These are phyloP conservation scores for Sphenostylis stenocarpa DNA, from an alignment of 306 rosid species.

Conservation along the genomic window DNA sequence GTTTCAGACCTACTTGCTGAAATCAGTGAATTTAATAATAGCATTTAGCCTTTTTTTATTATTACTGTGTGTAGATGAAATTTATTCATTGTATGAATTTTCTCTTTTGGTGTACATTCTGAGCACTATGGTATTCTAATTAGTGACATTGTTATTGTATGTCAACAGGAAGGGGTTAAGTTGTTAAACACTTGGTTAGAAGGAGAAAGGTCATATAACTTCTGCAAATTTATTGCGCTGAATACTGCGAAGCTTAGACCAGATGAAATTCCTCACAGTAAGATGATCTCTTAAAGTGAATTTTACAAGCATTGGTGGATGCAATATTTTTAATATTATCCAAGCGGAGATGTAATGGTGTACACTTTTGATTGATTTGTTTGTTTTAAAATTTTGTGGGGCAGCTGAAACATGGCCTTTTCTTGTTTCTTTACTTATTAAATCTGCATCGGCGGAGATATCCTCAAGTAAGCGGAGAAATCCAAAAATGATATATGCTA, in stretches of 20 bases:
- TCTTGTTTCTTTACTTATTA: slow-evolving; percentile 62
- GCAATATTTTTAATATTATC: slow-evolving; percentile 18
- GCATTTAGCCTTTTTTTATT: neutral
- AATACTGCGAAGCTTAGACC: slow-evolving; percentile 70
- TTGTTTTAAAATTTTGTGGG: slow-evolving; percentile 16
- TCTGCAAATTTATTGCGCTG: slow-evolving; percentile 72
- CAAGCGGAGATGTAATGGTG: slow-evolving; percentile 5
- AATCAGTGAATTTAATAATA: slow-evolving; percentile 1
- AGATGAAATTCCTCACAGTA: slow-evolving; percentile 72
- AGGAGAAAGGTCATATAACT: slow-evolving; percentile 66
- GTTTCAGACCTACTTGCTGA: slow-evolving; percentile 3
- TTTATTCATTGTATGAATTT: neutral
- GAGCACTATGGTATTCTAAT: slow-evolving; percentile 14
- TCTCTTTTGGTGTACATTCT: neutral
- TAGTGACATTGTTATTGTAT: neutral
- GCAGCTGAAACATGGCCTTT: slow-evolving; percentile 99
- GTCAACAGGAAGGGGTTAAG: slow-evolving; percentile 78
- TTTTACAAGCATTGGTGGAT: slow-evolving; percentile 22
- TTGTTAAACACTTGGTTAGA: slow-evolving; percentile 88
- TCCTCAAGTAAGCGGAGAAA: slow-evolving; percentile 68
- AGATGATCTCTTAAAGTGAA: slow-evolving; percentile 28
- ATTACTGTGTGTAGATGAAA: slow-evolving; percentile 17
- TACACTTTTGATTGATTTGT: slow-evolving; percentile 28
- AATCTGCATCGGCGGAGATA: slow-evolving; percentile 69
- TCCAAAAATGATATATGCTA: slow-evolving; percentile 77